Base-by-base conservation (phyloP, 2,329 filamentous ascomycete genomes). In the Exophiala calicioides region DNA sequence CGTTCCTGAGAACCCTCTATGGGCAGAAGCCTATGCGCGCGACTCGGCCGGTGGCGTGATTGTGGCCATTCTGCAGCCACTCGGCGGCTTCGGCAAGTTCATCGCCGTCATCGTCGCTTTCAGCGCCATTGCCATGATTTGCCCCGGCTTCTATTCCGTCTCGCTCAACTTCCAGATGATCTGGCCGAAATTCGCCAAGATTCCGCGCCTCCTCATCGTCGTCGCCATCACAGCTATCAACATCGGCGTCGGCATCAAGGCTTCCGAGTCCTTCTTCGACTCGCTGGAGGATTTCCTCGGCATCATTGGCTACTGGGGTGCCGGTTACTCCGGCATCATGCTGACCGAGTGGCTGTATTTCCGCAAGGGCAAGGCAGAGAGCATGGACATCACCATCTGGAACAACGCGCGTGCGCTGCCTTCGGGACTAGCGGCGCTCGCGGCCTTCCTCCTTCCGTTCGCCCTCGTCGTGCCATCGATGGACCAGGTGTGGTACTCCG, bases 401-500 rank as follows among this genome's bases (percentile, higher is more conserved):
- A 73, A 83, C 52, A 74, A 80, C 48, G 71, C 70, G 34, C 67
- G 68, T 3, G 79, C 78, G 58, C 67, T 86, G 3, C 83, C 83
- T 0, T 45, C 83, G 12, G 84, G 84, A 0, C 66, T 81, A 48
- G 80, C 83, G 0, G 82, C 81, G 0, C 65, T 84, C 5, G 56
- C 70, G 2, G 75, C 82, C 0, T 85, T 86, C 55, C 61, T 82
- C 31, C 59, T 85, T 10, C 81, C 82, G 2, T 86, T 82, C 81
- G 73, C 72, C 3, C 81, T 82, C 5, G 76, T 80, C 0, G 74
- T 86, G 19, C 61, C 85, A 31, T 82, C 75, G 46, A 86, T 86
- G 82, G 78, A 79, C 13, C 81, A 86, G 67, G 76, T 78, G 3
- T 86, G 82, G 77, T 86, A 82, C 62, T 75, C 80, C 47, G 83